A percentile compares a stretch with the other conserved stretches of the same genome.
Evolutionary conservation across 2,329 filamentous ascomycete genomes (phyloP).

Genomic region (Paecilomyces variotii): DNA sequence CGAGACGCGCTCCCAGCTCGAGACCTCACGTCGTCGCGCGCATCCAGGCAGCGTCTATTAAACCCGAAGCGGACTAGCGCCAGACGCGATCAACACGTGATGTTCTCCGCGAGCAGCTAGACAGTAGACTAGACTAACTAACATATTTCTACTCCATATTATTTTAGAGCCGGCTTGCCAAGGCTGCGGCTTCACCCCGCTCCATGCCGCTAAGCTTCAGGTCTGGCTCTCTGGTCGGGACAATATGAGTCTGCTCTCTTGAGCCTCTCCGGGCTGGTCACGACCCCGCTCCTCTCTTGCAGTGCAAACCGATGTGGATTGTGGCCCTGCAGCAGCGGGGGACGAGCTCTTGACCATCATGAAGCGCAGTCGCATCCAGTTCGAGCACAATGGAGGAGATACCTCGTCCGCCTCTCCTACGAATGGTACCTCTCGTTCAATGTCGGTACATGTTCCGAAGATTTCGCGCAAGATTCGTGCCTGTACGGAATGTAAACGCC

Average conservation of each 20-base stretch:
- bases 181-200: not conserved
- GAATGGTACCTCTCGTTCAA: conserved; percentile 20
- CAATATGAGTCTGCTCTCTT: not conserved
- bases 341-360: conserved; percentile 13
- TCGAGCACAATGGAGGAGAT: conserved; percentile 30
- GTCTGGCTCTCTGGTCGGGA: not conserved
- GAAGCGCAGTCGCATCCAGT: conserved; percentile 33
- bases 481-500: conserved; percentile 47
- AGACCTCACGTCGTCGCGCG: not conserved
- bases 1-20: not conserved
- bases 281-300: not conserved
- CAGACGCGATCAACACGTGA: conserved; percentile 11
- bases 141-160: too few species aligned
- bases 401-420: conserved; percentile 24
- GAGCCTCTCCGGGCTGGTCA: not conserved
- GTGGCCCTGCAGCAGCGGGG: not conserved
- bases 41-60: conserved; percentile 11
- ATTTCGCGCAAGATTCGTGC: conserved; percentile 41
- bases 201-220: not conserved
- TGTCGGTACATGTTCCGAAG: conserved; percentile 26
- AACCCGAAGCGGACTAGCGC: conserved; percentile 11
- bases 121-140: too few species aligned
- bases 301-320: not conserved
- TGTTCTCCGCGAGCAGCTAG: not conserved
- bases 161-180: not conserved